Evolutionary conservation across 129 eudicot species (phyloP).

Genomic region (Artemisia tridentata): DNA sequence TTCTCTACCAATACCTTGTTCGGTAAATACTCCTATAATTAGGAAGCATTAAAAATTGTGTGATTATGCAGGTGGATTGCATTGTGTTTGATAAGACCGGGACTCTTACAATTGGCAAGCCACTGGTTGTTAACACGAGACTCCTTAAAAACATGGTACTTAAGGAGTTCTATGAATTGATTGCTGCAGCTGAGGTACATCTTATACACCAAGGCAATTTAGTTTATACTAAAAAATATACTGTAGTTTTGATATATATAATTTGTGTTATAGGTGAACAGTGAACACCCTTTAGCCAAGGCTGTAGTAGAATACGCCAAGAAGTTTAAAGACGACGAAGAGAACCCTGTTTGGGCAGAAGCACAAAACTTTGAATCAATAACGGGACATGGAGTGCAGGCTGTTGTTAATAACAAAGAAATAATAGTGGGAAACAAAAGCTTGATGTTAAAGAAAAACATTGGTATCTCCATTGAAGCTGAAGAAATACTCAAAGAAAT

Average conservation of each 20-base stretch:
- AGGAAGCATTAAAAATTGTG: neutral
- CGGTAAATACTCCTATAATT: neutral
- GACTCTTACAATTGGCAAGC: slow-evolving; percentile 79
- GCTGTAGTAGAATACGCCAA: slow-evolving; percentile 87
- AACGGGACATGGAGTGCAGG: slow-evolving; percentile 91
- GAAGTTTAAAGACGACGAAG: slow-evolving; percentile 67
- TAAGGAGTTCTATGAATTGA: slow-evolving; percentile 53
- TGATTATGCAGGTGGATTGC: slow-evolving; percentile 58
- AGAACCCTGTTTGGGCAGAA: slow-evolving; percentile 69
- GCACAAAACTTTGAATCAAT: slow-evolving; percentile 69
- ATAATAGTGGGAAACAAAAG: slow-evolving; percentile 76
- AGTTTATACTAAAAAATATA: neutral
- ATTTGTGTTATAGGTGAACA: slow-evolving; percentile 54
- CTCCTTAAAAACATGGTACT: slow-evolving; percentile 61
- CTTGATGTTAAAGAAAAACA: slow-evolving; percentile 45
- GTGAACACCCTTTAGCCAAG: slow-evolving; percentile 96
- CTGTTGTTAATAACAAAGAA: slow-evolving; percentile 54
- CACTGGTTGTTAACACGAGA: slow-evolving; percentile 64
- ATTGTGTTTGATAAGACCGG: slow-evolving; percentile 92
- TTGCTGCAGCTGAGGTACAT: slow-evolving; percentile 87
- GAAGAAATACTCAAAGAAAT: slow-evolving; percentile 59
- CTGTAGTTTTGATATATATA: neutral
- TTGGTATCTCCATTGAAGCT: slow-evolving; percentile 53
- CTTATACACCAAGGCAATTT: neutral
- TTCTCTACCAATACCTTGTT: neutral